A percentile compares a stretch with the other conserved stretches of the same genome.
phyloP scores from a whole-genome alignment of 257 asterid species.

The Plantago ovata region DNA sequence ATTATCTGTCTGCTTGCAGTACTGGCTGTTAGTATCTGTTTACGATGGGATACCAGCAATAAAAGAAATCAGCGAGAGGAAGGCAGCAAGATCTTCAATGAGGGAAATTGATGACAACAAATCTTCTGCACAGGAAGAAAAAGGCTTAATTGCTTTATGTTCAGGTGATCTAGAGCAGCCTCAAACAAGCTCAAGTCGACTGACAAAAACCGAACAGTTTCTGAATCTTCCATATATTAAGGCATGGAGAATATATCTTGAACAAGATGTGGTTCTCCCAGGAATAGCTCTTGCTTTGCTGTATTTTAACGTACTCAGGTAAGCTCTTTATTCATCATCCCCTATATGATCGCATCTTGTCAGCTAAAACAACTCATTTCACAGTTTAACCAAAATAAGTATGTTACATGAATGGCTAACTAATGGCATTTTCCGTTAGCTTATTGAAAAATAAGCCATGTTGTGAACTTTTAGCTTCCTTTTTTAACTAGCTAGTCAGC shows the following conservation, averaged over 20 bases:
- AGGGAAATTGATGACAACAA: conserved; percentile 25
- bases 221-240: conserved; percentile 41
- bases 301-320: conserved; percentile 82
- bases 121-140: conserved; percentile 23
- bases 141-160: conserved; percentile 14
- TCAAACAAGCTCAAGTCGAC: conserved; percentile 20
- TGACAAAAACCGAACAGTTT: conserved; percentile 21
- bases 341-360: too few species aligned
- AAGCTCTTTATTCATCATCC: neutral
- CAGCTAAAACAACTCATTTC: too few species aligned
- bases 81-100: conserved; percentile 28
- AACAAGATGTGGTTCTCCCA: conserved; percentile 71
- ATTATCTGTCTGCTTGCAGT: conserved; percentile 62
- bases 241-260: conserved; percentile 73
- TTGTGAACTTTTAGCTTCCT: too few species aligned
- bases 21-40: conserved; percentile 71
- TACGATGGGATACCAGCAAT: conserved; percentile 71
- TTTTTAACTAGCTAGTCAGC: too few species aligned
- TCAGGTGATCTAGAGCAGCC: conserved; percentile 20
- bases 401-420: too few species aligned
- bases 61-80: conserved; percentile 39
- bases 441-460: too few species aligned
- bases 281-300: conserved; percentile 82
- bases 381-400: too few species aligned
- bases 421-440: too few species aligned